These are phyloP conservation scores for Penicillium paneum DNA, from an alignment of 2,329 filamentous ascomycete genomes.

Conservation along the genomic window DNA sequence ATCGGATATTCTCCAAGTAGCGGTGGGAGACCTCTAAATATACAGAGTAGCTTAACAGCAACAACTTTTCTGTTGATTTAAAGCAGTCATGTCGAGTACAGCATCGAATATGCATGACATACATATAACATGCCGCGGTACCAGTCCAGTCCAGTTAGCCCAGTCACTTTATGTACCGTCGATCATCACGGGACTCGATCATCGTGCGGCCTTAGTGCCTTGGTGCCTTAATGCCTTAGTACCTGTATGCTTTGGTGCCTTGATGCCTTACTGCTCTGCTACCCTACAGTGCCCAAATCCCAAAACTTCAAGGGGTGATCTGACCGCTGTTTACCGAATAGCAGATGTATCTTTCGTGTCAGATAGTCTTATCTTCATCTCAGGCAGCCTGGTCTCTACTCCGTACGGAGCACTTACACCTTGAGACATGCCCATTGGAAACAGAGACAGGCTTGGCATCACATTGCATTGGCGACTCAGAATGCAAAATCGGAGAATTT, in stretches of 20 bases:
- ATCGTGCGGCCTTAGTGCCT: too few relatives aligned
- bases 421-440: not conserved
- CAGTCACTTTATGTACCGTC: constrained; percentile 4
- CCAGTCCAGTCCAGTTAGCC: not conserved
- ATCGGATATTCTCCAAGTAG: not conserved
- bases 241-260: too few relatives aligned
- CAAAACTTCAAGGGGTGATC: not conserved
- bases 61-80: not conserved
- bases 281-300: not conserved
- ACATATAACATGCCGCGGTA: constrained; percentile 1
- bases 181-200: not conserved
- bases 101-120: constrained; percentile 2
- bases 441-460: constrained; percentile 1
- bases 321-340: not conserved
- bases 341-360: too few relatives aligned
- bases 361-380: too few relatives aligned
- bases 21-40: not conserved
- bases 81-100: not conserved
- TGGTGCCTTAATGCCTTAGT: too few relatives aligned
- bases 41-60: not conserved
- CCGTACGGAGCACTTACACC: too few relatives aligned
- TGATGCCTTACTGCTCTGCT: not conserved
- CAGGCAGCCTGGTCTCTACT: too few relatives aligned
- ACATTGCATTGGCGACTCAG: not conserved
- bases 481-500: not conserved